Base-by-base conservation (phyloP, 2,329 filamentous ascomycete genomes). In the Trichoderma lentiforme region DNA sequence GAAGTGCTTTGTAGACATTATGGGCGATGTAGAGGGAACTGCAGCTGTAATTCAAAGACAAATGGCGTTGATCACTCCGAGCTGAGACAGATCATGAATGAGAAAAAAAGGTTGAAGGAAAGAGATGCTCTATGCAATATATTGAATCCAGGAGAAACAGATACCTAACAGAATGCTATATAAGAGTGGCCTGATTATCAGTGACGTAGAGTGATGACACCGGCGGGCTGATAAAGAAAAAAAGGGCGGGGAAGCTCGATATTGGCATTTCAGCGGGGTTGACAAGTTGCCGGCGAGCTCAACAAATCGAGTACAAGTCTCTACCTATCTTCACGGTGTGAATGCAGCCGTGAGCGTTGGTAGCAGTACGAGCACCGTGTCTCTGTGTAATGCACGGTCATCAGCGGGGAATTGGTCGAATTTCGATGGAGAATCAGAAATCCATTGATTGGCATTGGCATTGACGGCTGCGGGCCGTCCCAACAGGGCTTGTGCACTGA, bases 1-100 rank as follows among this genome's bases (percentile, higher is more conserved):
- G 85, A 98, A 97, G 84, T 98, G 95, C 85, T 96, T 97, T 73
- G 86, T 80, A 36, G 89, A 89, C 83, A 84, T 84, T 75, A 47
- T 78, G 75, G 32, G 53, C 56, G 15, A 24, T 9, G 21, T 21
- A 34, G 21, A 51, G 4, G 14, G 3, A 7, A 32, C 21, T 18
- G 30, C 24, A 30, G 51, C 18, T 56, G 4, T 58, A 36, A 66
- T 12, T n/a, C 64, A 30, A 39, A 26, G 32, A 9, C 21, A 57
- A 53, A 11, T 56, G 47, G 24, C 15, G 47, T n/a, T n/a, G 14
- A 63, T 28, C 14, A 62, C 36, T 18, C 8, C 15, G 7, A 6
- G 14, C 4, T 28, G 28, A n/a, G 7, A 26, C 12, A 21, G 18
- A 34, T 51, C 43, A 51, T 51, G n/a, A 21, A 51, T 12, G 43